Evolutionary conservation across 169 alveolate species (phyloP), one percentile per base, ranked within the genome.

Genomic region (Besnoitia besnoiti): DNA sequence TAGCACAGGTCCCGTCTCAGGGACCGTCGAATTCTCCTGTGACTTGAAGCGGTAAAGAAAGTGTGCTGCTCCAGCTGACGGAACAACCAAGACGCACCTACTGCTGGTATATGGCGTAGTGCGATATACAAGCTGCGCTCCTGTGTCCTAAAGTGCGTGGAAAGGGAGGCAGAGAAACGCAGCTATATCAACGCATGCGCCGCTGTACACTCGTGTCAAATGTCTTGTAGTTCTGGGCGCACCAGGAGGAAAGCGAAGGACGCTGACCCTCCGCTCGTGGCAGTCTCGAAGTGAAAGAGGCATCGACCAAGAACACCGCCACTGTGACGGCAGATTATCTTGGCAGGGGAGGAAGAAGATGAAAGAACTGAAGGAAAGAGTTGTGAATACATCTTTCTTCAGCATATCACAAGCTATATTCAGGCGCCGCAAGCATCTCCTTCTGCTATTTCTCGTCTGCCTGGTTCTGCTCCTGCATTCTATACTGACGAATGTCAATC

Each of bases 341-440:
- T 73, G 84, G 84, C 49, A 33, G 16, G 84, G 84, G 42, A 39
- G 33, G 33, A 40, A 8, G 40, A 77, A 77, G 40, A 42, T 77
- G 62, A 37, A 77, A 46, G 62, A 21, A 30, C 61, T 77, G 35
- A 77, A 77, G 59, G 87, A 77, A 46, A 42, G n/a, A 40, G 59
- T 44, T 0, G 59, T 40, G 61, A 77, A 42, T 35, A 77, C 87
- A 35, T 77, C 87, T 5, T 77, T 77, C 40, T 77, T 77, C 87
- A 77, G 87, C 87, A 42, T 77, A 77, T 77, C 59, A 39, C 50
- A 77, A 40, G 87, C 87, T 27, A 77, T 77, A 19, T 46, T 77
- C 50, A 30, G 47, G 14, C 50, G 87, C 37, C 50, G 87, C 35
- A 39, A 39, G 40, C 40, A 77, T 59, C 47, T 77, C 30, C 40